Base-by-base conservation (phyloP, 192 early-diverging fungal species). In the Gryganskiella cystojenkinii region DNA sequence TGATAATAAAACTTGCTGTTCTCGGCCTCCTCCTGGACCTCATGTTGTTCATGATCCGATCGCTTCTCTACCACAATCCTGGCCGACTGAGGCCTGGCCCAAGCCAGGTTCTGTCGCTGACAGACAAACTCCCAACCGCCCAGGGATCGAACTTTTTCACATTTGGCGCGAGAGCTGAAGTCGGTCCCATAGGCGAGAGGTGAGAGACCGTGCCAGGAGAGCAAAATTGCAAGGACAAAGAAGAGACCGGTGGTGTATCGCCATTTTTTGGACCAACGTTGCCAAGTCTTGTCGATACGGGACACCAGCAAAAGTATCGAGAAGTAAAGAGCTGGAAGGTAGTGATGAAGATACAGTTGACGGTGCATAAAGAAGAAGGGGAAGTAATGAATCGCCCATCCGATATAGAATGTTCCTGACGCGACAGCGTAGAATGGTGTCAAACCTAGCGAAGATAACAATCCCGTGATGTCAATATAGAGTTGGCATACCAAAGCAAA, bases 241-340 rank as follows among this genome's bases (percentile, higher is more conserved):
- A 66, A n/a, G 7, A 70, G 30, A 6, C 67, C 67, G 0, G 49
- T 55, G 15, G 20, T 35, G 52, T 70, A 71, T 37, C 73, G 42
- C 54, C 72, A 61, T 47, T 83, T 74, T 9, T 61, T 69, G 58
- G 51, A 71, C 82, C 92, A 67, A 8, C 28, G 28, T 35, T 67
- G 65, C 42, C 53, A 42, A 4, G 22, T 57, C 55, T 86, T 70
- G 60, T 95, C 93, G 60, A 93, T 76, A 4, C 89, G 59, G 22
- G 79, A 84, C 40, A 88, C 90, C 25, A 95, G 47, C 2, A 87
- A 80, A 42, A 97, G 86, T 60, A 96, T 85, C 22, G 89, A 88
- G 70, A 96, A 92, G 82, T 95, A 96, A n/a, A 97, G 84, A n/a
- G 95, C 88, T 0, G 96, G 95, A 33, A 96, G 86, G 67, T 97